Percentiles rank a stretch among this genome's conserved stretches.
Conservation (phyloP, 345 rosid species). For the Eucalyptus globulus region DNA sequence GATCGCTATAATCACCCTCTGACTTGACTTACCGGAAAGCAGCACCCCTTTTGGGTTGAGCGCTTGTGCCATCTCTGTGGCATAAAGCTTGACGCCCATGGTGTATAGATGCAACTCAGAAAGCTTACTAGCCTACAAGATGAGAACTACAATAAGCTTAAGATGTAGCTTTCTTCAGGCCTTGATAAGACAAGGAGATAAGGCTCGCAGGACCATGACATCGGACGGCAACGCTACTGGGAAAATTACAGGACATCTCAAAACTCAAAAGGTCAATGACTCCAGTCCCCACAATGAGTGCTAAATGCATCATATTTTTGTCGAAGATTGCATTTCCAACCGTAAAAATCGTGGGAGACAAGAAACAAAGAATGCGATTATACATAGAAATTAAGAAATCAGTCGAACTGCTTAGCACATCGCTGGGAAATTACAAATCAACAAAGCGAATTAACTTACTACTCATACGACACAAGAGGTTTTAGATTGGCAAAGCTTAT, state of each 20-base stretch:
- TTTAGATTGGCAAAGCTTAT: too few relatives aligned
- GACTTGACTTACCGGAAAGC: constrained; percentile 87
- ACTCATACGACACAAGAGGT: not conserved
- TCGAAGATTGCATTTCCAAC: not conserved
- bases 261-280: not conserved
- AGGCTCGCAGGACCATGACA: not conserved
- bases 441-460: not conserved
- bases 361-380: not conserved
- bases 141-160: not conserved
- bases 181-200: not conserved
- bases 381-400: not conserved
- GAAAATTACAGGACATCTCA: not conserved
- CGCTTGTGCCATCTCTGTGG: constrained; percentile 96
- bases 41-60: constrained; percentile 77
- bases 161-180: not conserved
- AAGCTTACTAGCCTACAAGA: constrained; percentile 72
- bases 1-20: constrained; percentile 88
- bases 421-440: not conserved
- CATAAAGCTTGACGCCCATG: constrained; percentile 95
- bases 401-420: not conserved
- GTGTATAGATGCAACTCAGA: constrained; percentile 91
- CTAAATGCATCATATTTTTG: not conserved
- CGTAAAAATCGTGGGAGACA: not conserved
- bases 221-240: not conserved
- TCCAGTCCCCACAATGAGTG: not conserved